These are phyloP conservation scores for Cymbidium sinense DNA, from an alignment of 106 monocot species.

Conservation along the genomic window DNA sequence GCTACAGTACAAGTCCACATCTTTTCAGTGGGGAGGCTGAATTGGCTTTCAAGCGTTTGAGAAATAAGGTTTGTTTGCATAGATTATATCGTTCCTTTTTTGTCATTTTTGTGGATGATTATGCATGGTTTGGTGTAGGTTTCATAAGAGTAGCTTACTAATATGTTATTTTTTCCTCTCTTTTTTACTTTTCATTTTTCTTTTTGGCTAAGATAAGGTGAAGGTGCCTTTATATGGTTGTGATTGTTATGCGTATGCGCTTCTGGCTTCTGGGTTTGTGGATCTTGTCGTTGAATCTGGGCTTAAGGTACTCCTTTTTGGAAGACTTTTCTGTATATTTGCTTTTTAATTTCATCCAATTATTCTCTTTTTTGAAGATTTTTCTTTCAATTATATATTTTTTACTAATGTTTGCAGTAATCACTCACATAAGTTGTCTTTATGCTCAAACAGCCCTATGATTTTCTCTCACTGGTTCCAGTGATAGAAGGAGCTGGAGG, in stretches of 20 bases:
- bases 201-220: conserved; percentile 34
- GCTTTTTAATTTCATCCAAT: not conserved
- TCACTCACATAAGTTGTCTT: not conserved
- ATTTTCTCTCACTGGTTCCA: conserved; percentile 85
- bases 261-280: conserved; percentile 88
- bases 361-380: not conserved
- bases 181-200: conserved; percentile 3
- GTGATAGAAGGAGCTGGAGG: conserved; percentile 98
- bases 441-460: conserved; percentile 64
- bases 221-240: conserved; percentile 97
- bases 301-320: conserved; percentile 51
- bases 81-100: not conserved
- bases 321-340: not conserved
- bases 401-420: not conserved
- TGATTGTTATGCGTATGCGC: conserved; percentile 99
- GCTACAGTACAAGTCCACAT: conserved; percentile 98
- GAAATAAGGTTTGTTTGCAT: conserved; percentile 60
- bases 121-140: not conserved
- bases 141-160: not conserved
- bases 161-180: not conserved
- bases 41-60: conserved; percentile 69
- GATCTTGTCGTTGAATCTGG: conserved; percentile 98
- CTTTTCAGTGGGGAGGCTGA: conserved; percentile 77
- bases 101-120: not conserved
- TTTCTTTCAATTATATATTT: not conserved